A percentile compares a stretch with the other conserved stretches of the same genome.
Evolutionary conservation across 2,329 filamentous ascomycete species (phyloP).

Genomic region (Aspergillus fumigatiaffinis): DNA sequence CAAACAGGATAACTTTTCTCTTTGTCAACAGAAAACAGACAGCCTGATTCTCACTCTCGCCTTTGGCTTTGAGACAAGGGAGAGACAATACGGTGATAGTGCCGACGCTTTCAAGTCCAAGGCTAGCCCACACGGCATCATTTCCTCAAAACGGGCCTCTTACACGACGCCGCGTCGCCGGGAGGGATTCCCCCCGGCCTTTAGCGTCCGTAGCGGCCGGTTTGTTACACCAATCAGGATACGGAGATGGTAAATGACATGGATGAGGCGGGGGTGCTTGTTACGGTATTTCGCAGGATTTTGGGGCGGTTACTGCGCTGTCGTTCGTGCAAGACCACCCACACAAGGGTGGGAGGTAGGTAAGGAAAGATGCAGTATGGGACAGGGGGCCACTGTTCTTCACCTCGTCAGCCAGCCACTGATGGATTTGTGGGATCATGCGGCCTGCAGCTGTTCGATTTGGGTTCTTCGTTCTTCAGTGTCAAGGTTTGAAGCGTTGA

Average conservation of each 20-base stretch:
- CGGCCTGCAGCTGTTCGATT: neutral
- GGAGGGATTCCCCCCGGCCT: neutral
- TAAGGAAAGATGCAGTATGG: neutral
- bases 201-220: neutral
- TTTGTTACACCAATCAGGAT: neutral
- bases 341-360: neutral
- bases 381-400: neutral
- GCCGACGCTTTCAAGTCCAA: too few relatives aligned
- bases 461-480: neutral
- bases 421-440: neutral
- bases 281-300: neutral
- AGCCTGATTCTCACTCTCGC: neutral
- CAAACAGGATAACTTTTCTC: too few relatives aligned
- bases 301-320: neutral
- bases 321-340: neutral
- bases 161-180: neutral
- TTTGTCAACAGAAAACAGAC: neutral
- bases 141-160: neutral
- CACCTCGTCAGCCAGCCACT: neutral
- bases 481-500: neutral
- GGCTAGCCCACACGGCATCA: neutral
- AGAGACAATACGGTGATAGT: too few relatives aligned
- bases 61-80: neutral
- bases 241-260: neutral
- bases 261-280: neutral